Base-by-base conservation (phyloP, 2,329 filamentous ascomycete genomes). In the Pyrenophora graminea region DNA sequence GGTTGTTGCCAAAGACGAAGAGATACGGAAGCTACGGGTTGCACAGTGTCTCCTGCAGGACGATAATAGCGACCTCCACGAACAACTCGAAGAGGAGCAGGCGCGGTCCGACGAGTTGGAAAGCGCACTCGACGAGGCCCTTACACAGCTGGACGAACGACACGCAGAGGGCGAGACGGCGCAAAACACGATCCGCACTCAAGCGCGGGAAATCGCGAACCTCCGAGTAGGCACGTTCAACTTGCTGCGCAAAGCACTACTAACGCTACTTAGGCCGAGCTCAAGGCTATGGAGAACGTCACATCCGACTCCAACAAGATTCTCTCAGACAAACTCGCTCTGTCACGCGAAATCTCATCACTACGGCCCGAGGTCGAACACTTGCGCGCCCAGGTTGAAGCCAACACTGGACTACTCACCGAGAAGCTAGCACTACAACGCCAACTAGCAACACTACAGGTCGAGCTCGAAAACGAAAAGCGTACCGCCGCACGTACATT, bases 401-500 rank as follows among this genome's bases (percentile, higher is more conserved):
- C 79, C 12, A 85, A 92, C 46, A 86, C 91, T 64, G 80, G 82
- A 2, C 77, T 90, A 9, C 78, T 95, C 13, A 80, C 87, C 1
- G 91, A 96, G 68, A 96, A 95, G 71, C 79, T 93, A 39, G 82
- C 87, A 2, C 75, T 97, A 12, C 87, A 94, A 67, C 86, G 89
- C 39, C 89, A 94, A 72, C 73, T 96, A 23, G 87, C 82, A 65
- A 85, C 87, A 1, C 73, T 92, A 2, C 89, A 96, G 70, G 85
- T 90, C 37, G 89, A 96, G 62, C 80, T 96, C 2, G 90, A 92
- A 58, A 90, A 89, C 59, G 90, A 94, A 69, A 93, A 85, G 70
- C 83, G 85, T n/a, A 81, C 85, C 3, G 78, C 82, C 7, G 83
- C 86, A 59, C 83, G 86, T 44, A 81, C 81, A 3, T 62, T 76